phyloP scores from a whole-genome alignment of 106 monocot species.

The Apostasia ramifera region DNA sequence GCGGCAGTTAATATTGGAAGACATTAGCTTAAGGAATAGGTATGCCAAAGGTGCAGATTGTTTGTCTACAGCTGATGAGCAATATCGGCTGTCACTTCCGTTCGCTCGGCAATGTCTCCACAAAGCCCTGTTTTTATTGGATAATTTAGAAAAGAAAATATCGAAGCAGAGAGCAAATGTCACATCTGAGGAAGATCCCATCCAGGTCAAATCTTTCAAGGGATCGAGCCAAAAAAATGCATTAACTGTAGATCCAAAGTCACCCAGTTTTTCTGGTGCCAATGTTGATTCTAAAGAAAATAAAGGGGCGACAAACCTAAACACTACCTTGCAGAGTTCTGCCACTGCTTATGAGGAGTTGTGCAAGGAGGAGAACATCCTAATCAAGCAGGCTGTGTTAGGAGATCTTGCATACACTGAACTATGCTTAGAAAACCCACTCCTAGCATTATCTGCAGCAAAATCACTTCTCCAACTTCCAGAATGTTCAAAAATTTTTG shows the following conservation, averaged over 20 bases:
- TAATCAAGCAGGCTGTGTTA: conserved; percentile 60
- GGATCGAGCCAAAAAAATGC: conserved; percentile 21
- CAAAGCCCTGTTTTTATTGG: conserved; percentile 60
- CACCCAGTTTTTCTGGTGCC: conserved; percentile 3
- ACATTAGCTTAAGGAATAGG: conserved; percentile 20
- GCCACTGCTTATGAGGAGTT: conserved; percentile 44
- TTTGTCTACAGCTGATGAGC: conserved; percentile 4
- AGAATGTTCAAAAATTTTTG: conserved; percentile 56
- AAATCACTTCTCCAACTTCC: conserved; percentile 45
- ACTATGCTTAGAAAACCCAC: conserved; percentile 55
- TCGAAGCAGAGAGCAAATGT: neutral
- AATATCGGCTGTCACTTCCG: conserved; percentile 48
- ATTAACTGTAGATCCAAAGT: conserved; percentile 26
- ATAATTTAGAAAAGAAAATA: conserved; percentile 26
- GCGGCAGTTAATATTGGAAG: conserved; percentile 45
- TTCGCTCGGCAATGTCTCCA: conserved; percentile 64
- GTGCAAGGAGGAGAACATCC: conserved; percentile 47
- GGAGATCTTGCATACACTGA: conserved; percentile 72
- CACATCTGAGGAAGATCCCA: conserved; percentile 13
- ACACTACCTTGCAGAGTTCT: conserved; percentile 36
- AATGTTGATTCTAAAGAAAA: conserved; percentile 52
- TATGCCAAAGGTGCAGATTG: conserved; percentile 14
- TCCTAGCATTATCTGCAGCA: conserved; percentile 49
- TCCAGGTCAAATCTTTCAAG: conserved; percentile 12
- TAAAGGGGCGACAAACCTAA: conserved; percentile 22